A percentile compares a stretch with the other conserved stretches of the same genome.
phyloP scores from a whole-genome alignment of 345 rosid species.

The Arabidopsis thaliana region TAIR10.1 NC_003076.8:23409501-23410000 shows the following conservation, averaged over 20 bases:
- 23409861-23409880: neutral
- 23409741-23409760: neutral
- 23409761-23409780: neutral
- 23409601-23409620: neutral
- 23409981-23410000: neutral
- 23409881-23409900: no score
- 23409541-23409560: neutral
- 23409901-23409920: neutral
- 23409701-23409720: neutral
- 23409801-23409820: neutral
- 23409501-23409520: conserved; percentile 39
- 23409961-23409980: neutral
- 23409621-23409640: neutral
- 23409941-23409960: neutral
- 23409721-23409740: neutral
- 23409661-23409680: neutral
- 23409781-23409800: neutral
- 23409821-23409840: neutral
- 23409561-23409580: neutral
- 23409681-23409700: neutral
- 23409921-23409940: neutral
- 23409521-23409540: conserved; percentile 14
- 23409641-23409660: neutral
- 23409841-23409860: neutral
- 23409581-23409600: neutral